Evolutionary conservation across 768 basidiomycete genomes (phyloP).

Genomic region (Mycena kentingensis): DNA sequence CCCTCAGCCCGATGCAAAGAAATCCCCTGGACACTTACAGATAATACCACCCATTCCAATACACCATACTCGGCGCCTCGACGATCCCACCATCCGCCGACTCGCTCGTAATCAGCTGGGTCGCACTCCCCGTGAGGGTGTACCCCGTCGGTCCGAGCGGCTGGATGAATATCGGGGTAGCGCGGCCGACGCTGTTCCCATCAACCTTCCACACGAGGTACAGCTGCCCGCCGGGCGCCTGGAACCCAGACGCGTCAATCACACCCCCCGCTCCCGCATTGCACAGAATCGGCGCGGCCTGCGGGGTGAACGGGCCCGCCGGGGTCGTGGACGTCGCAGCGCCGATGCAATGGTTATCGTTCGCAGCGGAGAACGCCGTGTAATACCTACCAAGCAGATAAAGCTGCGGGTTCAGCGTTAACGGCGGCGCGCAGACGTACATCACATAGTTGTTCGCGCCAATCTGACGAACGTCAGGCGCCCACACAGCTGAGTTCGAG

Average conservation of each 20-base stretch:
- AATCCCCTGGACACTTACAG: slow-evolving; percentile 7
- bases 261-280: slow-evolving; percentile 27
- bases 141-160: slow-evolving; percentile 28
- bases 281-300: slow-evolving; percentile 26
- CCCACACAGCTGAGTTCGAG: slow-evolving; percentile 20
- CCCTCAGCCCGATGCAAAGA: slow-evolving; percentile 16
- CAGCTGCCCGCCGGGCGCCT: slow-evolving; percentile 26
- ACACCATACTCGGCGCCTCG: slow-evolving; percentile 32
- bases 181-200: slow-evolving; percentile 32
- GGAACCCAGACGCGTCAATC: slow-evolving; percentile 31
- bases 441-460: slow-evolving; percentile 1
- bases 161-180: slow-evolving; percentile 33
- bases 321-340: slow-evolving; percentile 29
- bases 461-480: slow-evolving; percentile 23
- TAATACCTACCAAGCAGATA: slow-evolving; percentile 28
- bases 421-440: slow-evolving; percentile 7
- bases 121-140: slow-evolving; percentile 23
- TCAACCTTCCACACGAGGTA: slow-evolving; percentile 36
- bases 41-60: slow-evolving; percentile 13
- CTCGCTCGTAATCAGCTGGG: slow-evolving; percentile 29
- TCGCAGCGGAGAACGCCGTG: slow-evolving; percentile 9
- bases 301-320: slow-evolving; percentile 30
- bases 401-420: too few species aligned
- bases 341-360: slow-evolving; percentile 27
- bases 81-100: slow-evolving; percentile 31